phyloP scores from a whole-genome alignment of 2,329 filamentous ascomycete genomes.

The Pezicula radicicola region DNA sequence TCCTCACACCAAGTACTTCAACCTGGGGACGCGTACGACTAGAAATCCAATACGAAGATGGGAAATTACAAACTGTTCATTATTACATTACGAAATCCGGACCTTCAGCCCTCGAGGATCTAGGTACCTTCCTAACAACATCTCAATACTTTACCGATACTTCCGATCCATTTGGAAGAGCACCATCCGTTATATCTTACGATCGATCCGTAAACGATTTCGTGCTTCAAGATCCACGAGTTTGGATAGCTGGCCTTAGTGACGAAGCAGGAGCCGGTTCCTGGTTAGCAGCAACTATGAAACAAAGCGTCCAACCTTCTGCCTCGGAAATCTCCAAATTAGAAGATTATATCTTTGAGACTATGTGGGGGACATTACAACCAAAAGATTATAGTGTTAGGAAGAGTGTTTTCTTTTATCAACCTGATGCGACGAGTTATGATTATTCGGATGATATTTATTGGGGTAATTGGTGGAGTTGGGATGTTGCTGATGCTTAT shows the following conservation, averaged over 20 bases:
- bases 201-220: conserved; percentile 44
- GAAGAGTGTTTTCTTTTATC: conserved; percentile 56
- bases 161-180: conserved; percentile 50
- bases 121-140: conserved; percentile 52
- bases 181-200: conserved; percentile 54
- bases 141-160: conserved; percentile 48
- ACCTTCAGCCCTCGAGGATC: conserved; percentile 38
- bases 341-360: conserved; percentile 50
- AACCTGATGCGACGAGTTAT: conserved; percentile 41
- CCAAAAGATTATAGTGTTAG: conserved; percentile 43
- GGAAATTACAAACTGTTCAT: conserved; percentile 49
- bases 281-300: conserved; percentile 52
- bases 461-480: conserved; percentile 50
- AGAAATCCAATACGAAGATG: conserved; percentile 44
- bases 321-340: conserved; percentile 47
- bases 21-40: conserved; percentile 49
- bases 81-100: conserved; percentile 51
- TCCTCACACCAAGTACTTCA: conserved; percentile 37
- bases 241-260: conserved; percentile 57
- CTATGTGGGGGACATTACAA: conserved; percentile 48
- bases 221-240: conserved; percentile 45
- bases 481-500: conserved; percentile 44
- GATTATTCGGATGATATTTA: conserved; percentile 39
- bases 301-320: conserved; percentile 49
- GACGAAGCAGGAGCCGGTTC: conserved; percentile 57